These are phyloP conservation scores for Casuarina glauca DNA, from an alignment of 306 rosid genomes.

Conservation along the genomic window DNA sequence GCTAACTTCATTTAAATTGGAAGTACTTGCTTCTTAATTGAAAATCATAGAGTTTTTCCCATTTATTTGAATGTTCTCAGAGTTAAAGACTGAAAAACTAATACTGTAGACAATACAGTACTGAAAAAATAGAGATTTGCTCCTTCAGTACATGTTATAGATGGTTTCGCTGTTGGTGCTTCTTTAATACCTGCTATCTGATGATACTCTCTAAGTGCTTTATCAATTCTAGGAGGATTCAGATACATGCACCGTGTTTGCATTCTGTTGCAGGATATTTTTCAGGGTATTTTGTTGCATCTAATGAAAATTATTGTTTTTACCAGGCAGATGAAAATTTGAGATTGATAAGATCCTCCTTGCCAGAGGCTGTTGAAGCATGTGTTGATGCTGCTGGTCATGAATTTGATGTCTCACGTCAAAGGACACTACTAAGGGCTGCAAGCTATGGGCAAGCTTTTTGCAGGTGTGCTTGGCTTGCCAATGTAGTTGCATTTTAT, in stretches of 20 bases:
- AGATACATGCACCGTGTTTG: not conserved
- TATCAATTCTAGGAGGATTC: not conserved
- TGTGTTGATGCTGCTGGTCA: slow-evolving; percentile 94
- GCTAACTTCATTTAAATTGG: not conserved
- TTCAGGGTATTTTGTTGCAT: slow-evolving; percentile 19
- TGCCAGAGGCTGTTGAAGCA: slow-evolving; percentile 97
- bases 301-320: slow-evolving; percentile 33
- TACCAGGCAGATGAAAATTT: slow-evolving; percentile 97
- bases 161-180: not conserved
- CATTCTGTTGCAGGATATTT: not conserved
- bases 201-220: not conserved
- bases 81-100: not conserved
- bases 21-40: not conserved
- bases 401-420: slow-evolving; percentile 87
- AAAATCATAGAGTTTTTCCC: not conserved
- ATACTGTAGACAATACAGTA: not conserved
- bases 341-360: slow-evolving; percentile 78
- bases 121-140: not conserved
- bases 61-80: not conserved
- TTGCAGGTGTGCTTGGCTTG: slow-evolving; percentile 69
- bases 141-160: not conserved
- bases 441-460: slow-evolving; percentile 99
- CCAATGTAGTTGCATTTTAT: slow-evolving; percentile 16
- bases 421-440: slow-evolving; percentile 81
- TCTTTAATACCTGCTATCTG: not conserved